Evolutionary conservation across 73 alveolate genomes (phyloP), one percentile per base, ranked within the genome.

Genomic region (Uronychia binucleata): DNA sequence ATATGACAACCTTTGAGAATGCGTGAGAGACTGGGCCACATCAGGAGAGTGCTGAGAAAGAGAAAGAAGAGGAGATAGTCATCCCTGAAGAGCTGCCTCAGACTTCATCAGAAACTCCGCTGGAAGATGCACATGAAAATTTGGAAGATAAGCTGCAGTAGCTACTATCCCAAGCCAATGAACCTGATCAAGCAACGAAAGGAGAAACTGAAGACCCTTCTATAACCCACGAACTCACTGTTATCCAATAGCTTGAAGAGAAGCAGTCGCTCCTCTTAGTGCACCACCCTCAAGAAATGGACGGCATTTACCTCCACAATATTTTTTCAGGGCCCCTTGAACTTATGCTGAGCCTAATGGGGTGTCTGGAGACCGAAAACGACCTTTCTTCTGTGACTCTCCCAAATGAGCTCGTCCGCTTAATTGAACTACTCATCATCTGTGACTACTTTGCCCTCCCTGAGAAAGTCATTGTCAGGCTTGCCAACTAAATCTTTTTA

Each of bases 221-320:
- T 13, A 77, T 85, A 1, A 85, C 77, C 26, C 81, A 85, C 34
- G 28, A 46, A 77, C 76, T 85, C 25, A 83, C 33, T 75, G 26
- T 27, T 28, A 81, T 80, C 1, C 30, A 58, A 33, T 28, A 83
- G 33, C 27, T 75, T 5, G 74, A 75, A 33, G 83, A 83, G 19
- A 26, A 31, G n/a, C 60, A 67, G 27, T 75, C 57, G n/a, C 34
- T 28, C 1, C 81, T 58, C 67, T 58, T 58, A 26, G 75, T n/a
- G n/a, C 60, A 81, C 58, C 8, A 30, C 1, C 28, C 78, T 1
- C 30, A 76, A 30, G 46, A 60, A 1, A 83, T 81, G 46, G 90
- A 83, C 74, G 90, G 90, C 58, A 83, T 83, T 26, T 83, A 83
- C 59, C 77, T 83, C 0, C 78, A 83, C 28, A 83, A 83, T 34